Evolutionary conservation across 805 yeast genomes (phyloP), one percentile per base, ranked within the genome.

Genomic region (Kodamaea restingae): DNA sequence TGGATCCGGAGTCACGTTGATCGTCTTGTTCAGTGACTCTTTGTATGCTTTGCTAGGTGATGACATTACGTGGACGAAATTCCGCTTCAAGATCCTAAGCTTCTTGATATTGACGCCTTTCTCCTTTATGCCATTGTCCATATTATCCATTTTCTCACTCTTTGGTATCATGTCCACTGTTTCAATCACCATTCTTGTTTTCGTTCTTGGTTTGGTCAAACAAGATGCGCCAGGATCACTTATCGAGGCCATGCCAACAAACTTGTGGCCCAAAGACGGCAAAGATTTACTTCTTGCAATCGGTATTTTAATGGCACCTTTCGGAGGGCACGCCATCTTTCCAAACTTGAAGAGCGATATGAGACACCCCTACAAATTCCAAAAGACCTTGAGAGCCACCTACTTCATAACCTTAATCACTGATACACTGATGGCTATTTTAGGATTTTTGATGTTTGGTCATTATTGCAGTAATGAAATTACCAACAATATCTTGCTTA

Each of bases 401-500:
- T 84, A 81, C 53, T 46, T 68, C 2, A 67, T 76, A 43, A 81
- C 90, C 0, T 74, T 77, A 44, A 32, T 67, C 9, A 71, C 83
- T 22, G 90, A 84, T 59, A 61, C 67, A 34, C 46, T 73, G 11
- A 78, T 84, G 76, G 87, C 84, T 0, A 51, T 76, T 2, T 53
- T 80, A 26, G 93, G 93, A 1, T 78, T 77, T 50, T 63, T 86
- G 31, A 88, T 88, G 96, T 88, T 82, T 66, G 96, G 96, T 26
- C 60, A 62, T 7, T 55, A 56, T 5, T 80, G 85, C 20, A 56
- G 74, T 34, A 91, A 86, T 52, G 88, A 86, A 43, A 72, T 90
- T 42, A 85, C 95, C 2, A 84, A 84, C 52, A 84, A 84, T 42
- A 69, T 88, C 32, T 68, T 88, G 59, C 52, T 69, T 9, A 82